Conservation (phyloP, 202 grass and related monocot species). For the Schoenoplectus triqueter region DNA sequence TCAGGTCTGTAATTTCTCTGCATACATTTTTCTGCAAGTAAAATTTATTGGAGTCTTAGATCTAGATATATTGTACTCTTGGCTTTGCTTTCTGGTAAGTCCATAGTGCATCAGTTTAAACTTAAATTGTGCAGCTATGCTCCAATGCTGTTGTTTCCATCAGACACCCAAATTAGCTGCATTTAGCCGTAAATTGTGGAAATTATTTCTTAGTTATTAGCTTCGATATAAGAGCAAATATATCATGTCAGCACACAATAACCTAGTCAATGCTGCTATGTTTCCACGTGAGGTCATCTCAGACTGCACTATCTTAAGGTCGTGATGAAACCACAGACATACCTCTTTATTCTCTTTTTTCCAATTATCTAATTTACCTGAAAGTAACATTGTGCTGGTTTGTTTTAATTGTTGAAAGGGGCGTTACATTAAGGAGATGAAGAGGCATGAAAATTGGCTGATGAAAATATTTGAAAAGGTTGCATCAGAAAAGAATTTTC, state of each 20-base stretch:
- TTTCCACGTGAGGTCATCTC: not conserved
- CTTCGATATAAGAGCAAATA: not conserved
- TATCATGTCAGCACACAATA: not conserved
- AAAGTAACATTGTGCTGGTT: conserved; percentile 2
- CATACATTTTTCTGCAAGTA: conserved; percentile 1
- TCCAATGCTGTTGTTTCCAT: not conserved
- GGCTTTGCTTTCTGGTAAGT: not conserved
- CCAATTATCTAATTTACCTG: not conserved
- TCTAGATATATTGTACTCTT: not conserved
- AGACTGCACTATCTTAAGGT: not conserved
- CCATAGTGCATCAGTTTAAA: not conserved
- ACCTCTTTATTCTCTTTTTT: not conserved
- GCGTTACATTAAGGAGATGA: conserved; percentile 60
- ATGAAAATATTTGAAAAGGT: conserved; percentile 81
- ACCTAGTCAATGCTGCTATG: not conserved
- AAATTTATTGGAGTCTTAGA: not conserved
- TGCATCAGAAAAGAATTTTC: conserved; percentile 72
- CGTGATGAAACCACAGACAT: not conserved
- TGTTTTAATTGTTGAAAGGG: conserved; percentile 52
- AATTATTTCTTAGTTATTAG: not conserved
- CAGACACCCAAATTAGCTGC: not conserved
- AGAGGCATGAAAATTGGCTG: conserved; percentile 77
- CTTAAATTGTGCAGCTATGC: not conserved
- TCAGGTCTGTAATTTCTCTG: conserved; percentile 51
- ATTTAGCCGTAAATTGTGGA: not conserved